phyloP scores from a whole-genome alignment of 2,329 filamentous ascomycete species.

The Trichophyton verrucosum region DNA sequence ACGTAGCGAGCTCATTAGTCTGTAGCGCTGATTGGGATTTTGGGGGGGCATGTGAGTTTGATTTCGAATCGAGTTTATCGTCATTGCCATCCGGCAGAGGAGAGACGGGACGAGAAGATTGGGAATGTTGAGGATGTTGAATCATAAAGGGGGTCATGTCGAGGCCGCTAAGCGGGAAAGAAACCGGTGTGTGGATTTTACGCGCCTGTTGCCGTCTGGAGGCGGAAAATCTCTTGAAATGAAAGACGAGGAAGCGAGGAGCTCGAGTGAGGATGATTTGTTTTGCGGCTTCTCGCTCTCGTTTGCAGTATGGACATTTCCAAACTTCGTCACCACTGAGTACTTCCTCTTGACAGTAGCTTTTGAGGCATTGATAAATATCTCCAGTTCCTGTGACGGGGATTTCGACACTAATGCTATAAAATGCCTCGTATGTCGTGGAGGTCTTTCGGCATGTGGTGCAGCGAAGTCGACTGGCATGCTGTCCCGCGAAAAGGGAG shows the following conservation, averaged over 20 bases:
- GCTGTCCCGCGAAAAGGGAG: conserved; percentile 63
- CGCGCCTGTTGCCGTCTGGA: conserved; percentile 43
- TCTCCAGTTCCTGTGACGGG: conserved; percentile 47
- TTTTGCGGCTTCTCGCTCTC: conserved; percentile 53
- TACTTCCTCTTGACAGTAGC: conserved; percentile 55
- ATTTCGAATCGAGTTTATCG: conserved; percentile 12
- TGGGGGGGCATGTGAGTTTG: conserved; percentile 48
- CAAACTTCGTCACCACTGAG: conserved; percentile 55
- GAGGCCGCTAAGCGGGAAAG: conserved; percentile 63
- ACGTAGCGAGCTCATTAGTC: conserved; percentile 22
- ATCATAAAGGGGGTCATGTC: conserved; percentile 51
- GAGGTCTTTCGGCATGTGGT: conserved; percentile 50
- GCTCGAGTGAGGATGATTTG: conserved; percentile 63
- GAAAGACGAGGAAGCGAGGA: conserved; percentile 65
- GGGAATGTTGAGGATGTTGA: conserved; percentile 19
- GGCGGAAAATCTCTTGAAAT: conserved; percentile 58
- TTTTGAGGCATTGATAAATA: conserved; percentile 56
- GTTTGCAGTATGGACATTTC: conserved; percentile 64
- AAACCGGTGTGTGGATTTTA: conserved; percentile 60
- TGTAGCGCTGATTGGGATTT: conserved; percentile 13
- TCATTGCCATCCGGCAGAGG: conserved; percentile 15
- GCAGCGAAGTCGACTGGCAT: conserved; percentile 50
- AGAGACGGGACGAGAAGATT: conserved; percentile 19
- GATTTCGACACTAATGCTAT: conserved; percentile 59
- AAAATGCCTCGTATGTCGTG: conserved; percentile 58